Base-by-base conservation (phyloP, 768 basidiomycete species). In the Chalciporus chontae region DNA sequence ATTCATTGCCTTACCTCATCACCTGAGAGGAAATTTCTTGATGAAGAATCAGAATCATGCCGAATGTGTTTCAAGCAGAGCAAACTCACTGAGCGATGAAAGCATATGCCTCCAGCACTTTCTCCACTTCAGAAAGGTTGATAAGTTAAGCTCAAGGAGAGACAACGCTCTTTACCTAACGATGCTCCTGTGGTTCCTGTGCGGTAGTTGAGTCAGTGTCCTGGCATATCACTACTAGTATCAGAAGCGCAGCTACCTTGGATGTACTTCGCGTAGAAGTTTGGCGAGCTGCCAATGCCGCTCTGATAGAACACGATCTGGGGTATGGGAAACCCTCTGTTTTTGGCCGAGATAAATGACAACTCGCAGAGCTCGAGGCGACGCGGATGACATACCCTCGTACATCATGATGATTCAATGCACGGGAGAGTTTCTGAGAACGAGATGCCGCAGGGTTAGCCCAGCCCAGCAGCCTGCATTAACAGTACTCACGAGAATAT, bases 51-150 rank as follows among this genome's bases (percentile, higher is more conserved):
- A 34, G 18, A 44, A 14, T 8, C 18, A 17, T 5, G 7, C n/a
- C 24, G 21, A 26, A 47, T 4, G 29, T 10, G 14, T 17, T 38
- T 21, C 19, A 40, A 27, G n/a, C 10, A 50, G 21, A 19, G 4
- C 40, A 14, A 14, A 70, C 85, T 65, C 58, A 88, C 85, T 89
- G 84, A 18, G 87, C 79, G 57, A 89, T 83, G 60, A 89, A 89
- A n/a, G 78, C 83, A 67, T 87, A 87, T 29, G 81, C 86, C 55
- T 88, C 85, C 67, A 88, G 82, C 3, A 89, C 83, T 59, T 89
- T 87, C 50, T 83, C 82, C 36, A 69, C 85, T 87, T 55, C 13
- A 42, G 27, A 19, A n/a, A 10, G 19, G n/a, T 29, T 26, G 24
- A n/a, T 45, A 26, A 57, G 55, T 19, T 37, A 18, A 17, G 50